Percentiles rank a stretch among this genome's conserved stretches.
Conservation (phyloP, 768 basidiomycete species). For the Mycena metata region DNA sequence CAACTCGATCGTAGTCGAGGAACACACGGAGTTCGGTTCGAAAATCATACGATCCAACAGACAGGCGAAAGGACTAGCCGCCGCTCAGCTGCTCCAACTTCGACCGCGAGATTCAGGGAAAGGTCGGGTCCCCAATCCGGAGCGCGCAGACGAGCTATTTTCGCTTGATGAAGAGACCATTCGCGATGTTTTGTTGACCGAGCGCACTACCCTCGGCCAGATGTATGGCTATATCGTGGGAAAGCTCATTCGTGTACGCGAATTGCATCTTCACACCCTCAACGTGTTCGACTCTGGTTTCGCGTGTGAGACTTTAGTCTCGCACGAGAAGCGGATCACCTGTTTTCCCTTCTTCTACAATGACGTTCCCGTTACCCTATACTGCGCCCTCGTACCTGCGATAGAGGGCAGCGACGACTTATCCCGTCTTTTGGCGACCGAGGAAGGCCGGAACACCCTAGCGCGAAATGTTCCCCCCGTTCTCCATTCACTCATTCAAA, state of each 20-base stretch:
- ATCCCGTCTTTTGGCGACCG: conserved; percentile 60
- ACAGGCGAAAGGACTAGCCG: conserved; percentile 51
- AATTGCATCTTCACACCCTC: conserved; percentile 71
- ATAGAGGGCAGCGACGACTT: conserved; percentile 71
- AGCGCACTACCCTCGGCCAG: conserved; percentile 79
- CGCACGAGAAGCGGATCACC: conserved; percentile 68
- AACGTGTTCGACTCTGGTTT: conserved; percentile 57
- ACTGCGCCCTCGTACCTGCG: conserved; percentile 73
- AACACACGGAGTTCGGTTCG: conserved; percentile 67
- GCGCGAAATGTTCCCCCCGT: conserved; percentile 67
- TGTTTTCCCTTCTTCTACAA: conserved; percentile 71
- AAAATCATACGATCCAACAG: conserved; percentile 39
- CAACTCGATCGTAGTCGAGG: conserved; percentile 61
- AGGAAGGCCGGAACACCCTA: conserved; percentile 60
- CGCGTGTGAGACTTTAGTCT: conserved; percentile 62
- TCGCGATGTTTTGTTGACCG: conserved; percentile 73
- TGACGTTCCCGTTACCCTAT: conserved; percentile 75
- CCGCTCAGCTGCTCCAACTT: conserved; percentile 57
- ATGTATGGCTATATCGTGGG: conserved; percentile 82
- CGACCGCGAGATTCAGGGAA: conserved; percentile 51
- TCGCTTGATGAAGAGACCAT: conserved; percentile 66
- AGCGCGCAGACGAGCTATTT: conserved; percentile 66
- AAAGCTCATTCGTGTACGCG: conserved; percentile 71
- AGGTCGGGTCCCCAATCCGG: conserved; percentile 59
- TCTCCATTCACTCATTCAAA: conserved; percentile 66